Evolutionary conservation across 2,329 filamentous ascomycete genomes (phyloP), one percentile per base, ranked within the genome.

Genomic region (Aureobasidium subglaciale): DNA sequence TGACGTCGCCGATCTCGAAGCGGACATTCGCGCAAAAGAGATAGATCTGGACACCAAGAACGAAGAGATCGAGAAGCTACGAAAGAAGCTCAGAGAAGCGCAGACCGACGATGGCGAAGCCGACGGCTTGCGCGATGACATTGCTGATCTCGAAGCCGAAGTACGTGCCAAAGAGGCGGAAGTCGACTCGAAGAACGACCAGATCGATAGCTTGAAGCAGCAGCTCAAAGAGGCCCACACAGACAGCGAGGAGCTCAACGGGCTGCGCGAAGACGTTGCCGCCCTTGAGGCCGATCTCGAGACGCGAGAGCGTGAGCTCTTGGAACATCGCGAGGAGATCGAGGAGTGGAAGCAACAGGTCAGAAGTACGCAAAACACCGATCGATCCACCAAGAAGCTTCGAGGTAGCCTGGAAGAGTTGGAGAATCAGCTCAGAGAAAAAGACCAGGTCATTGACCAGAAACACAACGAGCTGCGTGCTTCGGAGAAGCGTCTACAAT

Each of bases 41-140:
- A 60, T 64, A 11, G 64, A 66, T 53, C 58, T 71, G 1, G 67
- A 70, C 45, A 62, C 68, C 49, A 69, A 67, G 59, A 67, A 70
- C 46, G 80, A 81, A 32, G 78, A 84, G 61, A 65, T 86, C 15
- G 82, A 70, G 40, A 59, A 61, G 6, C 56, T 72, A 27, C 61
- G 66, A 50, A 63, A 68, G 29, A 85, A 70, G 54, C 60, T 71
- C 16, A 65, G 68, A 45, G 59, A 64, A 24, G 58, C 63, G 4
- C 57, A 65, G 27, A 56, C 62, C 27, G 63, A 66, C 15, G 61
- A 63, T n/a, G 64, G 65, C 22, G 78, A 86, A 42, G 75, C 85
- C 8, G 78, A 85, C 37, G 76, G 82, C 30, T 73, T 89, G 15
- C 80, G 80, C 48, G 75, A 76, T 16, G 78, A 83, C 61, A 67